These are phyloP conservation scores for Cordyceps cateniannulata DNA, from an alignment of 2,329 filamentous ascomycete species.

Conservation along the genomic window DNA sequence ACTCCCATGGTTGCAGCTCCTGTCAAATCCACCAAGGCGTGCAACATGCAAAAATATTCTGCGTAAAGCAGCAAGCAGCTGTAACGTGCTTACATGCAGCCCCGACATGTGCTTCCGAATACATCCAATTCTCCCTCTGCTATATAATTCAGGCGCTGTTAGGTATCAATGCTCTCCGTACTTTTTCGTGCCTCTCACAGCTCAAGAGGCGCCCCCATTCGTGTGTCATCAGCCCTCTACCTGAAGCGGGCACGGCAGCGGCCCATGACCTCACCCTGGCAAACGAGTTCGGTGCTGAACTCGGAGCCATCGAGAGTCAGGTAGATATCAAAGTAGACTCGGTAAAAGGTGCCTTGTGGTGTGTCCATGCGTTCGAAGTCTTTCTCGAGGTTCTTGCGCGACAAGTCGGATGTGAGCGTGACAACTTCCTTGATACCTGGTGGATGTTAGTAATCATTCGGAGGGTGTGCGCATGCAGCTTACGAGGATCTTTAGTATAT, in stretches of 20 bases:
- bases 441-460: constrained; percentile 20
- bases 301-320: constrained; percentile 94
- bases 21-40: constrained; percentile 5
- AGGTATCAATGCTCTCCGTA: constrained; percentile 12
- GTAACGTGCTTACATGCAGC: background rate
- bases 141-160: constrained; percentile 11
- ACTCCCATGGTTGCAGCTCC: constrained; percentile 5
- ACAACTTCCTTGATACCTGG: constrained; percentile 98
- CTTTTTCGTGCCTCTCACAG: background rate
- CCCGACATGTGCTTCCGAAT: background rate
- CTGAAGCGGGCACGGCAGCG: constrained; percentile 87
- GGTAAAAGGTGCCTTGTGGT: constrained; percentile 92
- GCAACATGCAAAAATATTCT: constrained; percentile 6
- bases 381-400: constrained; percentile 96
- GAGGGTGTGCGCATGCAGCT: constrained; percentile 39
- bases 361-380: constrained; percentile 99
- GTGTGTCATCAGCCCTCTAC: constrained; percentile 29
- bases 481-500: constrained; percentile 98
- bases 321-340: constrained; percentile 73
- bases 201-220: background rate
- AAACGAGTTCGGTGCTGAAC: constrained; percentile 97
- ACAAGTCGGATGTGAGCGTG: constrained; percentile 92
- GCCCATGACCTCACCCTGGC: constrained; percentile 98
- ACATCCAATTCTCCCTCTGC: background rate
- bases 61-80: background rate